These are phyloP conservation scores for Rhinocladiella similis DNA, from an alignment of 2,329 filamentous ascomycete genomes.

Conservation along the genomic window DNA sequence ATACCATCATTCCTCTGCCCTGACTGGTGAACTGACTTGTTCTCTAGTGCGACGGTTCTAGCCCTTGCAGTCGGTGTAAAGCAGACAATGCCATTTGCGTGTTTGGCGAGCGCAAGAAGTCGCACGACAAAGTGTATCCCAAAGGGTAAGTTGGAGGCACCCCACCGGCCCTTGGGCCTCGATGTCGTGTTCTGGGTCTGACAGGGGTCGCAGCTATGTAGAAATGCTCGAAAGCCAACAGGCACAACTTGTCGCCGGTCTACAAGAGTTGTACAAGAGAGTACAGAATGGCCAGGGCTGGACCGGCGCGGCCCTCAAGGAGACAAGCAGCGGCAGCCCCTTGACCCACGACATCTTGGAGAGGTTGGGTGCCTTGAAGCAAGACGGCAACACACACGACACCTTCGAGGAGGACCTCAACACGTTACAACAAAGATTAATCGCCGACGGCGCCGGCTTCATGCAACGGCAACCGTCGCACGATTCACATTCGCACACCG, in stretches of 20 bases:
- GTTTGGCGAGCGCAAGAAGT: conserved; percentile 66
- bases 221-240: conserved; percentile 70
- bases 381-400: conserved; percentile 49
- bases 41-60: conserved; percentile 61
- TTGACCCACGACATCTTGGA: conserved; percentile 65
- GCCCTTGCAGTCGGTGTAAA: conserved; percentile 62
- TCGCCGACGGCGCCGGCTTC: conserved; percentile 53
- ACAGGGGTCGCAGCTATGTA: conserved; percentile 51
- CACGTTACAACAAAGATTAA: conserved; percentile 56
- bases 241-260: conserved; percentile 59
- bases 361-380: conserved; percentile 57
- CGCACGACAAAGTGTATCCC: conserved; percentile 67
- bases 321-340: conserved; percentile 55
- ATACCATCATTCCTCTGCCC: too few relatives aligned
- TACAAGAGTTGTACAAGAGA: conserved; percentile 61
- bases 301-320: conserved; percentile 55
- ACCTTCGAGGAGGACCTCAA: conserved; percentile 62
- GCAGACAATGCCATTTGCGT: conserved; percentile 65
- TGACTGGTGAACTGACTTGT: background rate
- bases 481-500: conserved; percentile 60
- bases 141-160: conserved; percentile 55
- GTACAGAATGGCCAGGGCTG: conserved; percentile 55
- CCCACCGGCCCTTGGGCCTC: background rate
- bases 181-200: background rate
- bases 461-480: conserved; percentile 56